Evolutionary conservation across 306 rosid species (phyloP), one percentile per base, ranked within the genome.

Genomic region (Vigna hirtella): DNA sequence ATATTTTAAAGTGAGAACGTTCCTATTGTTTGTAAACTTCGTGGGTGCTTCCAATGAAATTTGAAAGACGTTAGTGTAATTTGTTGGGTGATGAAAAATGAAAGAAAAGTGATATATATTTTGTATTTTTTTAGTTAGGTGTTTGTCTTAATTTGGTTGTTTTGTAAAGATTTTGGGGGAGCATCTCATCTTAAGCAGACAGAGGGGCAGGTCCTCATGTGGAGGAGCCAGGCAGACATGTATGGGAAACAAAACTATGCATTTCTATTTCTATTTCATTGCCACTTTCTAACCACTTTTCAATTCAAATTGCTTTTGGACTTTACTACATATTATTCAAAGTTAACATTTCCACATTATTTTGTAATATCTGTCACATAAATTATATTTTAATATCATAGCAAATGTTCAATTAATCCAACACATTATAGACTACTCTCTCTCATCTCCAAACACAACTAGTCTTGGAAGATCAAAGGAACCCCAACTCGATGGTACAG

Each of bases 141-240:
- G 1, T 73, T 84, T 65, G 85, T 66, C 81, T 61, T 64, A 66
- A 66, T 58, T 65, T 53, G 80, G 64, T 24, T 45, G 77, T 66
- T 32, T 80, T 80, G 85, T 71, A 16, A 40, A 56, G 83, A 81
- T 71, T 80, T 55, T 30, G 78, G 83, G 87, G 87, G 83, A 76
- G 81, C 84, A 82, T 70, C 72, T 51, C 42, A 58, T 47, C 28
- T 57, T 66, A 74, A 36, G 4, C 42, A 43, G 72, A 66, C 72
- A 66, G 36, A 66, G 14, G 38, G 9, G 26, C 64, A 51, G 72
- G 77, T 72, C 49, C 73, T 61, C 78, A 51, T 84, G 82, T 79
- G 80, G 69, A 43, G 79, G 64, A 77, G 80, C 73, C 73, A 62
- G 50, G 18, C 1, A 51, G 42, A 57, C 4, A 30, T 30, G 34